These are phyloP conservation scores for Globisporangium radiosum DNA, from an alignment of 352 stramenopile species.

Conservation along the genomic window DNA sequence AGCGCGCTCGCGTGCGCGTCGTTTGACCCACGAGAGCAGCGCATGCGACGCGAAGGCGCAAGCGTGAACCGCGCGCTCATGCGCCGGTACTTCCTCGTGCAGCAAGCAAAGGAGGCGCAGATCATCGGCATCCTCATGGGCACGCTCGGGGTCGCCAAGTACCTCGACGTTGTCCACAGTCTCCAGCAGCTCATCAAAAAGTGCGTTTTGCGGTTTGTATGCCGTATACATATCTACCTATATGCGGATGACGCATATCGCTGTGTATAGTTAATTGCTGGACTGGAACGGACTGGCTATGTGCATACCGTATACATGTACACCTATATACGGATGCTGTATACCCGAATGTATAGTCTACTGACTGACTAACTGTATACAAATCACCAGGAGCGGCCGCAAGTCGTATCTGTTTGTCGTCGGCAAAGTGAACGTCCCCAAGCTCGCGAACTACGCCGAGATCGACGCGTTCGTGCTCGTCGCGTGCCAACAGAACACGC, in stretches of 20 bases:
- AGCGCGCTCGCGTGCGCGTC: conserved; percentile 64
- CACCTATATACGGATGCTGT: too few relatives aligned
- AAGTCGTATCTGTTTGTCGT: conserved; percentile 97
- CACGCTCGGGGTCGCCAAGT: conserved; percentile 89
- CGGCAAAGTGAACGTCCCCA: conserved; percentile 96
- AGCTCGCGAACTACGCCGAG: conserved; percentile 97
- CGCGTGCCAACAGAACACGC: conserved; percentile 92
- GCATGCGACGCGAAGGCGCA: conserved; percentile 44
- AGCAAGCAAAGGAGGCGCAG: conserved; percentile 91
- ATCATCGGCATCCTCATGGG: conserved; percentile 97
- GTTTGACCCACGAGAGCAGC: conserved; percentile 49
- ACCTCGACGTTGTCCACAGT: conserved; percentile 88
- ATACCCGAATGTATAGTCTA: too few relatives aligned
- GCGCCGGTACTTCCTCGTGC: conserved; percentile 72
- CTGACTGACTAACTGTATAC: too few relatives aligned
- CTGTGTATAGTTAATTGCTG: too few relatives aligned
- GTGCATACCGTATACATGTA: too few relatives aligned
- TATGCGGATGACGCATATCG: too few relatives aligned
- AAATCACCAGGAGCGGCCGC: conserved; percentile 67
- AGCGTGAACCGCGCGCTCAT: conserved; percentile 71
- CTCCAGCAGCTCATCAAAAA: conserved; percentile 86
- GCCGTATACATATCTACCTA: too few relatives aligned
- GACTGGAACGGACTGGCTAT: too few relatives aligned
- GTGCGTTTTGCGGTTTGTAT: conserved; percentile 24
- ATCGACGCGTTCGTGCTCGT: conserved; percentile 97